A percentile compares a stretch with the other conserved stretches of the same genome.
Evolutionary conservation across 2,329 filamentous ascomycete genomes (phyloP).

Genomic region (Calonectria henricotiae): DNA sequence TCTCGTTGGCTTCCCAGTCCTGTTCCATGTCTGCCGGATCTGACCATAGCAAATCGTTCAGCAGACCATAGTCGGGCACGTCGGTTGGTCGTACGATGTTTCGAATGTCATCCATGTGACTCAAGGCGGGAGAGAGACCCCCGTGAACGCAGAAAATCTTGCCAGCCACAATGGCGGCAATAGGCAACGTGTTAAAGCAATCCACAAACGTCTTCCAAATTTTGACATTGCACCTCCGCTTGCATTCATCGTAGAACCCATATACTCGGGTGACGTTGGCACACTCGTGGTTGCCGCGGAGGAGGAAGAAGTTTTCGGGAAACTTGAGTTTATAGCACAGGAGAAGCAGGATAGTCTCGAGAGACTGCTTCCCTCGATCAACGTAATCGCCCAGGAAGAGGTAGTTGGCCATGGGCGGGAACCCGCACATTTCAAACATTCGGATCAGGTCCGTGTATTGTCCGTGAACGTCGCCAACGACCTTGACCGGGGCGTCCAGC

Average conservation of each 20-base stretch:
- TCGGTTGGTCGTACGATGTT: conserved; percentile 96
- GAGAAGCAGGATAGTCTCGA: conserved; percentile 97
- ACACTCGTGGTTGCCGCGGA: conserved; percentile 99
- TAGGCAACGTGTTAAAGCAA: conserved; percentile 99
- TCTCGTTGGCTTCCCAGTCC: conserved; percentile 98
- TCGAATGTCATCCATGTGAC: conserved; percentile 98
- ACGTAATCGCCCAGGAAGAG: conserved; percentile 99
- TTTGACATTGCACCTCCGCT: conserved; percentile 99
- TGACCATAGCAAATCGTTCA: conserved; percentile 97
- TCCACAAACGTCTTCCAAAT: conserved; percentile 99
- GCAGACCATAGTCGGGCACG: conserved; percentile 94
- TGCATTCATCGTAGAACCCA: conserved; percentile 99
- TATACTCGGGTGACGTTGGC: conserved; percentile 99
- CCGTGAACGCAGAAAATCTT: conserved; percentile 99
- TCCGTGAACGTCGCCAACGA: conserved; percentile 98
- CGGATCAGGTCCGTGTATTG: conserved; percentile 99
- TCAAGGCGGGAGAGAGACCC: conserved; percentile 90
- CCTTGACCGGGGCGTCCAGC: conserved; percentile 95
- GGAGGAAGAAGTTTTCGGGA: conserved; percentile 99
- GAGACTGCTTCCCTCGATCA: conserved; percentile 98
- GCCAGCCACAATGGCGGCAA: conserved; percentile 95
- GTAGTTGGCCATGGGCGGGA: conserved; percentile 98
- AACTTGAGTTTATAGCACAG: conserved; percentile 99
- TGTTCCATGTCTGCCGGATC: conserved; percentile 98
- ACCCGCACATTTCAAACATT: conserved; percentile 98